Evolutionary conservation across 768 basidiomycete genomes (phyloP).

Genomic region (Termitomyces sp.): DNA sequence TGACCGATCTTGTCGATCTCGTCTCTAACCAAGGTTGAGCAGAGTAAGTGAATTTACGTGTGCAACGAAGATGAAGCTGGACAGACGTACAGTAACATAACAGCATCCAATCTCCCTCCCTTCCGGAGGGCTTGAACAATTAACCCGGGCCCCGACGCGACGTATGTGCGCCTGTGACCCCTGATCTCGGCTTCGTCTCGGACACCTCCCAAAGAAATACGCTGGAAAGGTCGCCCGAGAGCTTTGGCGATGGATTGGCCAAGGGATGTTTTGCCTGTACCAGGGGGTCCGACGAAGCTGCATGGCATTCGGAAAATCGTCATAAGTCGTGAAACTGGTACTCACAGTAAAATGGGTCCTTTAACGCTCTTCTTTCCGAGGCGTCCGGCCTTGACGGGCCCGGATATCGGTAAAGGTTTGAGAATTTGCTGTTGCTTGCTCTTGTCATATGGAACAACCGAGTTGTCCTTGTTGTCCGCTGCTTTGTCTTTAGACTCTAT

Average conservation of each 20-base stretch:
- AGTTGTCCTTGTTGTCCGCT: conserved; percentile 18
- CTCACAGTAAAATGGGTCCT: conserved; percentile 68
- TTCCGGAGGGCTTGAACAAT: conserved; percentile 86
- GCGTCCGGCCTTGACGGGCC: conserved; percentile 10
- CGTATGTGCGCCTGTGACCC: conserved; percentile 72
- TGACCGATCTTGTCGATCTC: conserved; percentile 91
- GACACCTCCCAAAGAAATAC: conserved; percentile 89
- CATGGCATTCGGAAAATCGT: conserved; percentile 3
- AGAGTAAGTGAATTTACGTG: conserved; percentile 3
- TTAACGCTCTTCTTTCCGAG: conserved; percentile 46
- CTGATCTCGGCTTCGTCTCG: conserved; percentile 79
- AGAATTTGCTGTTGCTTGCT: conserved; percentile 14
- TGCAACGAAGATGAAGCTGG: conserved; percentile 12
- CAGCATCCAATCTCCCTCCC: conserved; percentile 74
- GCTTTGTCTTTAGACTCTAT: conserved; percentile 17
- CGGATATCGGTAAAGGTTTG: conserved; percentile 11
- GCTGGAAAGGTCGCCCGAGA: conserved; percentile 81
- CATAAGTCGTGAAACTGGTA: background rate
- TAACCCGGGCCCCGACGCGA: conserved; percentile 80
- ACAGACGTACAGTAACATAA: conserved; percentile 57
- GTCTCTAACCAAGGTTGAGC: conserved; percentile 38
- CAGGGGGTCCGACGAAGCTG: conserved; percentile 87
- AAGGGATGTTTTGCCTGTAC: conserved; percentile 88
- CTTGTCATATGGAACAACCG: conserved; percentile 23
- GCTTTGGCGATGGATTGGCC: conserved; percentile 86